Conservation (phyloP, 2,329 filamentous ascomycete species). For the Penicillium rolfsii region DNA sequence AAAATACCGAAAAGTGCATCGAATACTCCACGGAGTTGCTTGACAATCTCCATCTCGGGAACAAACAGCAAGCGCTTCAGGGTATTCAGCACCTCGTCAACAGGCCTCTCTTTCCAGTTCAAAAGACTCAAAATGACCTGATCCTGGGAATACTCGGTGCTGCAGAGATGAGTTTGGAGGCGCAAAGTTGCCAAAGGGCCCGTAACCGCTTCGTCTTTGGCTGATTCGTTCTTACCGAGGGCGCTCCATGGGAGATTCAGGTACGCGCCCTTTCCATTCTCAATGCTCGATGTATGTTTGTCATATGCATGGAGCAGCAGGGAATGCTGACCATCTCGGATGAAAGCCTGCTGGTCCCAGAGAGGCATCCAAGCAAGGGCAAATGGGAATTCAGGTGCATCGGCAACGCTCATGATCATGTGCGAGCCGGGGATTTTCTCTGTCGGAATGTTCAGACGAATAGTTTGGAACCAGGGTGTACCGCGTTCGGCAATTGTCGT, state of each 20-base stretch:
- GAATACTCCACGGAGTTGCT: constrained; percentile 85
- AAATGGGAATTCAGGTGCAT: constrained; percentile 84
- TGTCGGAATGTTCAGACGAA: constrained; percentile 77
- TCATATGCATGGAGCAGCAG: constrained; percentile 88
- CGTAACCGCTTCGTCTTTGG: constrained; percentile 72
- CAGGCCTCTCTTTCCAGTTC: constrained; percentile 78
- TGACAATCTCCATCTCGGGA: constrained; percentile 96
- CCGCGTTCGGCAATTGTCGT: constrained; percentile 79
- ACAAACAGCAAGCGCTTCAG: constrained; percentile 88
- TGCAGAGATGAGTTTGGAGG: constrained; percentile 85
- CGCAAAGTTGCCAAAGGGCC: constrained; percentile 79
- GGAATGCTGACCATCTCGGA: constrained; percentile 79
- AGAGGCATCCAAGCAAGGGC: constrained; percentile 90
- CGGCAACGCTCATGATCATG: constrained; percentile 85
- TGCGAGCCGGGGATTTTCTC: constrained; percentile 82
- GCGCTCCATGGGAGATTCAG: constrained; percentile 79
- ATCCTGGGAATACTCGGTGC: constrained; percentile 92
- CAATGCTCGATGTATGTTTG: constrained; percentile 76
- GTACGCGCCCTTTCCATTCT: constrained; percentile 81
- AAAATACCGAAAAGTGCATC: constrained; percentile 89
- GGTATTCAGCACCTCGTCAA: constrained; percentile 71
- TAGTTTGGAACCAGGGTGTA: constrained; percentile 83
- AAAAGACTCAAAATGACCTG: constrained; percentile 80
- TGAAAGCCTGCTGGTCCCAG: constrained; percentile 90
- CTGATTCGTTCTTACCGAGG: constrained; percentile 65